Conservation (phyloP, 2,329 filamentous ascomycete species). For the Claviceps sp. region DNA sequence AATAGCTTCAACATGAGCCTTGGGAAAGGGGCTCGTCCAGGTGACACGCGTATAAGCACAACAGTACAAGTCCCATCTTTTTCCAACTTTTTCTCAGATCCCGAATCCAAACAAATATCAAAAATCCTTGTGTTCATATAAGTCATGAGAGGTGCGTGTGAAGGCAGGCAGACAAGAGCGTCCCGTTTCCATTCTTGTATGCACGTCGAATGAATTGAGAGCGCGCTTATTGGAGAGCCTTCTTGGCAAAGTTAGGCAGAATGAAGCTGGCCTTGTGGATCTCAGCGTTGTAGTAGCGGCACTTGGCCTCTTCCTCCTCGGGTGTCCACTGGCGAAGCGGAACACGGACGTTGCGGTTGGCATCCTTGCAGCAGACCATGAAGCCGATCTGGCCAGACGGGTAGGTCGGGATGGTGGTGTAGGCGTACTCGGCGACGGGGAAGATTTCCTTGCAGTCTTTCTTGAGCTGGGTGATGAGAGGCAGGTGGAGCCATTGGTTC, state of each 20-base stretch:
- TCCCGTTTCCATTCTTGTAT: constrained; percentile 1
- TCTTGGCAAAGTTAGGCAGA: constrained; percentile 83
- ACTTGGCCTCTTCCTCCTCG: constrained; percentile 86
- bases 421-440: constrained; percentile 94
- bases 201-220: too few relatives aligned
- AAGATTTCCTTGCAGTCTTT: constrained; percentile 95
- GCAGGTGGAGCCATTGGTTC: constrained; percentile 98
- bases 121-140: too few relatives aligned
- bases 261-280: constrained; percentile 93
- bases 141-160: too few relatives aligned
- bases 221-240: constrained; percentile 44
- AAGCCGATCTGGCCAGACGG: constrained; percentile 98
- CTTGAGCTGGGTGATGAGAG: constrained; percentile 88
- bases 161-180: background rate
- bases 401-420: constrained; percentile 98
- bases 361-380: constrained; percentile 99
- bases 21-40: too few relatives aligned
- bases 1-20: too few relatives aligned
- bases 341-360: constrained; percentile 67
- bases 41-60: too few relatives aligned
- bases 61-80: too few relatives aligned
- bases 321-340: constrained; percentile 68
- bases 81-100: too few relatives aligned
- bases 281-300: constrained; percentile 94
- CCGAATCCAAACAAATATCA: too few relatives aligned